Base-by-base conservation (phyloP, 805 yeast species). In the Ogataea angusta region DNA sequence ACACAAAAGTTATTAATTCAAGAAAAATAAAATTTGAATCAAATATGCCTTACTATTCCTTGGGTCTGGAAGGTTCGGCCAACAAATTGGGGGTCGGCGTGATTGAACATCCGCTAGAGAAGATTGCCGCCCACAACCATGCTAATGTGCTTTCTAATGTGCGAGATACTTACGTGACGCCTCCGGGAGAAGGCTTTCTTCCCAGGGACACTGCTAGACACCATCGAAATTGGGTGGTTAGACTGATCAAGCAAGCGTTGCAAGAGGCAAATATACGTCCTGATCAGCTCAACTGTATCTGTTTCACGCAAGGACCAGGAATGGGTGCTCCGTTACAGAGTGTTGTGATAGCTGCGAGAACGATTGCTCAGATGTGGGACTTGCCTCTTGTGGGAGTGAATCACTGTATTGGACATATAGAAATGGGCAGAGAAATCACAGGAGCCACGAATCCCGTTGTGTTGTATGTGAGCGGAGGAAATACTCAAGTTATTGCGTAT, bases 301-400 rank as follows among this genome's bases (percentile, higher is more conserved):
- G 96, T 61, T 93, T 93, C 61, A 93, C 99, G 1, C 95, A 85
- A 63, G 99, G 99, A 5, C 99, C 99, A 0, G 99, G 99, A 1
- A 93, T 93, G 98, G 99, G 99, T 2, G 98, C 98, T 1, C 99
- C 99, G 0, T 67, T 93, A 38, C 95, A 93, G 53, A 80, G 91
- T 41, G 96, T 89, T 28, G 98, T 84, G 3, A 72, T 93, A 35
- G 95, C 95, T 1, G 98, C 99, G 1, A 70, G 99, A 57, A 81
- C 96, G 0, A 65, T 90, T 27, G 70, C 88, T 7, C 79, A 83
- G 51, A 58, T 91, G 50, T 88, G 95, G 95, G 60, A 75, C 2
- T 66, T 85, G 16, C 98, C 99, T 0, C 62, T 93, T 23, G 82
- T 93, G 6, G 98, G 98, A 0, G 99, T 93, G 3, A 93, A 93